These are phyloP conservation scores for Kwoniella europaea DNA, from an alignment of 768 basidiomycete genomes.

Conservation along the genomic window DNA sequence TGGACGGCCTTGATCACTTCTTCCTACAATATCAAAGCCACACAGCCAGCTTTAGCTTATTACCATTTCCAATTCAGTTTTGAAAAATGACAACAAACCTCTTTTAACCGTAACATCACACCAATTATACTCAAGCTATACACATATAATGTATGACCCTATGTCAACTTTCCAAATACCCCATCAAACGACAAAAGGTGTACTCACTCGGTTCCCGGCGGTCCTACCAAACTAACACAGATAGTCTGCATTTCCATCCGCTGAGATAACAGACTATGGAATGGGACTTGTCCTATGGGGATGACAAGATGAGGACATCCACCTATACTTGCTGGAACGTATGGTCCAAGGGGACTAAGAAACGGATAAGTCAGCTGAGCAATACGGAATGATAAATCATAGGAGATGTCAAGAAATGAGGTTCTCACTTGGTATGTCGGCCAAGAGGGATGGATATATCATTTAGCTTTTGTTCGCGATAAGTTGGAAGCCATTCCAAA, in stretches of 20 bases:
- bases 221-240: neutral
- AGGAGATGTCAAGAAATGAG: neutral
- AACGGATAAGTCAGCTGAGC: neutral
- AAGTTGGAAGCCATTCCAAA: neutral
- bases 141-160: no score
- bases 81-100: no score
- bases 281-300: neutral
- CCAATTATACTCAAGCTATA: no score
- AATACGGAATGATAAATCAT: no score
- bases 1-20: neutral
- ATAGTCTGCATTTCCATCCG: neutral
- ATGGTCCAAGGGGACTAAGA: neutral
- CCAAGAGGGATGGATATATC: neutral
- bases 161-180: neutral
- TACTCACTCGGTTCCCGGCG: neutral
- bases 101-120: no score
- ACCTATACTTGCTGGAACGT: neutral
- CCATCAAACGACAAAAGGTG: neutral
- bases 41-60: no score
- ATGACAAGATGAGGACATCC: neutral
- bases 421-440: neutral
- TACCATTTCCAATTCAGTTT: no score
- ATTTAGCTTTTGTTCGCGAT: neutral
- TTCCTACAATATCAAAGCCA: neutral
- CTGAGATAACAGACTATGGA: neutral